Evolutionary conservation across 257 asterid genomes (phyloP).

Genomic region (Fraxinus americana): DNA sequence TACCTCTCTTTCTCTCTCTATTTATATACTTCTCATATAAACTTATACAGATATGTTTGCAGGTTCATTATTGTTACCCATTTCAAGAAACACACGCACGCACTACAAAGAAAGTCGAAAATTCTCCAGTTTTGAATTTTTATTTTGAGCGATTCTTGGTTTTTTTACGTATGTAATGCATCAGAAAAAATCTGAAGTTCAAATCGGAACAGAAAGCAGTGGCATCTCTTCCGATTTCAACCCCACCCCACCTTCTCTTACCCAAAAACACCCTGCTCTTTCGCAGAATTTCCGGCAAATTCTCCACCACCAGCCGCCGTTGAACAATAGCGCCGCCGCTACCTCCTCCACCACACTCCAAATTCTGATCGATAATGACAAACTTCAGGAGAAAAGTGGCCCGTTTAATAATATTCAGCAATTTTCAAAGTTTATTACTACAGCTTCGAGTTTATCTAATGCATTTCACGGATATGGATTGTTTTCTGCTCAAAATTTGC

Average conservation of each 20-base stretch:
- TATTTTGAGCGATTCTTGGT: background rate
- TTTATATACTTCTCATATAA: too few species aligned
- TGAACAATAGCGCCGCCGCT: constrained; percentile 16
- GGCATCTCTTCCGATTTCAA: constrained; percentile 62
- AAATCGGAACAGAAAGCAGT: constrained; percentile 54
- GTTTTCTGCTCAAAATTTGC: constrained; percentile 27
- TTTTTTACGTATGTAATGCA: constrained; percentile 39
- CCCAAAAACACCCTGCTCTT: constrained; percentile 27
- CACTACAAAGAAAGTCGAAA: background rate
- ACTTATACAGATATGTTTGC: background rate
- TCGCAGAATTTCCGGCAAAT: constrained; percentile 1
- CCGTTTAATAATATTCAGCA: constrained; percentile 28
- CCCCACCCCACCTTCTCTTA: constrained; percentile 35
- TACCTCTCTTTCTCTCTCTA: background rate
- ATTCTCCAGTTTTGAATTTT: too few species aligned
- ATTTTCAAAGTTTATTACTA: constrained; percentile 22
- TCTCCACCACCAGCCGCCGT: constrained; percentile 22
- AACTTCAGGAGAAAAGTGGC: constrained; percentile 19
- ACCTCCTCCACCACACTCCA: constrained; percentile 14
- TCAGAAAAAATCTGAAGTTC: constrained; percentile 54
- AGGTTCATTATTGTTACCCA: background rate
- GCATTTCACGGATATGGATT: constrained; percentile 35
- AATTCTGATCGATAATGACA: constrained; percentile 27
- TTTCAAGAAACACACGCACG: background rate
- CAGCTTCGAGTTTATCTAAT: constrained; percentile 32